Conservation (phyloP, 2,329 filamentous ascomycete species). For the Alternaria triticina region DNA sequence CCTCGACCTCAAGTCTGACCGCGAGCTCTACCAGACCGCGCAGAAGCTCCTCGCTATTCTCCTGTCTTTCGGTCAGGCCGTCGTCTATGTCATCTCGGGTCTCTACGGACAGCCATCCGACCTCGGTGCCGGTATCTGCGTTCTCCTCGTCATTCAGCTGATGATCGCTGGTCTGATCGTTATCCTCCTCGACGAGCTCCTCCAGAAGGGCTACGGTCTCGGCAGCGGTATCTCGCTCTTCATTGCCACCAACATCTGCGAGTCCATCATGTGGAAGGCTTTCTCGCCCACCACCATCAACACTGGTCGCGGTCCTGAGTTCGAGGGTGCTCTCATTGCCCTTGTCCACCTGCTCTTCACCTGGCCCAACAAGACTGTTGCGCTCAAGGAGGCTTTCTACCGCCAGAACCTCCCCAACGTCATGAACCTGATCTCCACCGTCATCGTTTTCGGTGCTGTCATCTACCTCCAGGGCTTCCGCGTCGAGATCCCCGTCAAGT, state of each 20-base stretch:
- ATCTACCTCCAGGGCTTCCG: constrained; percentile 99
- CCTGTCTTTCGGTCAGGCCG: constrained; percentile 94
- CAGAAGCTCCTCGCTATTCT: constrained; percentile 94
- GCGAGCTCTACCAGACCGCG: constrained; percentile 99
- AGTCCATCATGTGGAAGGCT: constrained; percentile 99
- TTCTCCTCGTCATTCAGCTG: constrained; percentile 96
- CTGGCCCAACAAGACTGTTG: constrained; percentile 99
- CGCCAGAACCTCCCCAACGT: constrained; percentile 99
- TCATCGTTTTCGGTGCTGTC: constrained; percentile 92
- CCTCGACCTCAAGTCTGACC: constrained; percentile 99
- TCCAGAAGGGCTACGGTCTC: constrained; percentile 99
- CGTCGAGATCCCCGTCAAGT: constrained; percentile 99
- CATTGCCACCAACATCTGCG: constrained; percentile 99
- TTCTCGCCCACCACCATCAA: constrained; percentile 99
- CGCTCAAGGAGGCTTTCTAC: constrained; percentile 98
- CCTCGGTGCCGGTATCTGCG: constrained; percentile 96
- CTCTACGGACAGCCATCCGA: constrained; percentile 97
- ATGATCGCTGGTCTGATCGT: constrained; percentile 98
- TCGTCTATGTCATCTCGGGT: constrained; percentile 92
- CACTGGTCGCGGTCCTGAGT: constrained; percentile 98
- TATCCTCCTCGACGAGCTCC: constrained; percentile 97
- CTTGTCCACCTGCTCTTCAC: constrained; percentile 98
- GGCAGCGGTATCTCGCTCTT: constrained; percentile 99
- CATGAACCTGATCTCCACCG: constrained; percentile 95
- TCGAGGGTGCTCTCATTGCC: constrained; percentile 97